These are phyloP conservation scores for Pyrenula massariospora DNA, from an alignment of 495 filamentous ascomycete species.

Conservation along the genomic window DNA sequence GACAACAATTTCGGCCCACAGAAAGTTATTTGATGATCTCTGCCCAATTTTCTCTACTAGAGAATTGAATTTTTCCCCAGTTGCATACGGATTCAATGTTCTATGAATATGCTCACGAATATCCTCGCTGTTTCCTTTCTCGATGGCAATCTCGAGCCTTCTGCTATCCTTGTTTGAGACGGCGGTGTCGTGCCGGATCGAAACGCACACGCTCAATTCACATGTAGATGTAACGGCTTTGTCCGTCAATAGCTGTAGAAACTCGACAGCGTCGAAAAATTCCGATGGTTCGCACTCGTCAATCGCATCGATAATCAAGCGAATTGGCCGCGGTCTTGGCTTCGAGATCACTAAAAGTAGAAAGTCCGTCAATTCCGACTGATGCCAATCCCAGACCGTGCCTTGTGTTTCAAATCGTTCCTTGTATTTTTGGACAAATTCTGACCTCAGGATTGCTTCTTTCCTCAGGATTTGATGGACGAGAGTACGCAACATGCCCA, in stretches of 20 bases:
- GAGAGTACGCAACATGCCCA: slow-evolving; percentile 23
- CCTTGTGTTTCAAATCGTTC: too few relatives aligned
- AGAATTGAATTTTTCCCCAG: neutral
- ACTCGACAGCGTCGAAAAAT: slow-evolving; percentile 9
- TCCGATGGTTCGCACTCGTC: slow-evolving; percentile 18
- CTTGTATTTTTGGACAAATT: too few relatives aligned
- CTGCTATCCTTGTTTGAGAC: slow-evolving; percentile 11
- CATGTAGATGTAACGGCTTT: neutral
- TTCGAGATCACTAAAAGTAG: neutral
- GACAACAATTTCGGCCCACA: neutral
- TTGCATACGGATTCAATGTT: neutral
- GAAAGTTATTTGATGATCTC: neutral
- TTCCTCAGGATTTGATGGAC: slow-evolving; percentile 18
- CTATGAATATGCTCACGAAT: slow-evolving; percentile 12
- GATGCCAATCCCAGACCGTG: neutral
- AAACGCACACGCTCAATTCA: slow-evolving; percentile 20
- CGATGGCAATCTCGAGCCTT: slow-evolving; percentile 14
- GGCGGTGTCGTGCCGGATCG: slow-evolving; percentile 24
- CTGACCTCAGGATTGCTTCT: slow-evolving; percentile 4
- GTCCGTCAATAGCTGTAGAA: slow-evolving; percentile 10
- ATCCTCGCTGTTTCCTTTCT: slow-evolving; percentile 15
- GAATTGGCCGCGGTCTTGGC: neutral
- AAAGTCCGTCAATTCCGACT: neutral
- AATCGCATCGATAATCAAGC: slow-evolving; percentile 17
- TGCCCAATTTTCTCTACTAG: neutral